These are phyloP conservation scores for Diaporthe helianthi DNA, from an alignment of 2,329 filamentous ascomycete species.

Conservation along the genomic window DNA sequence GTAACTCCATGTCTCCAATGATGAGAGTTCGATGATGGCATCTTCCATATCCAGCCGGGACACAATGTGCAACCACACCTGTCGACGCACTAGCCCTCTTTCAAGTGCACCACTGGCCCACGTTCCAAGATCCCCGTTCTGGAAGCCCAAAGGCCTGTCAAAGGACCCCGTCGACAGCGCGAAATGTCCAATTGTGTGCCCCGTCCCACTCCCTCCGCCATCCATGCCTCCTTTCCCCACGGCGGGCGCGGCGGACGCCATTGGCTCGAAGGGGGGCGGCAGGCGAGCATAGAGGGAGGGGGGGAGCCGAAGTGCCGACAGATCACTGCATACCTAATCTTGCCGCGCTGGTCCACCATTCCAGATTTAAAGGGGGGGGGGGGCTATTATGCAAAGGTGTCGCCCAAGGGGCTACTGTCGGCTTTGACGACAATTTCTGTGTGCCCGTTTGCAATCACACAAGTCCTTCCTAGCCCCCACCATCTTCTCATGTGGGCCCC, in stretches of 20 bases:
- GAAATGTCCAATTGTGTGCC: neutral
- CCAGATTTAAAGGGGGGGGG: too few species aligned
- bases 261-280: neutral
- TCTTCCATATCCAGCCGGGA: neutral
- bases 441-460: constrained; percentile 13
- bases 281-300: neutral
- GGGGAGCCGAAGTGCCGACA: neutral
- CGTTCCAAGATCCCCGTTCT: neutral
- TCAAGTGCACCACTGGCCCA: neutral
- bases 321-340: constrained; percentile 4
- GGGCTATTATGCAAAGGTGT: neutral
- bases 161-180: constrained; percentile 1
- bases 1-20: neutral
- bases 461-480: neutral
- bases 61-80: constrained; percentile 18
- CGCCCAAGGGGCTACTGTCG: constrained; percentile 20
- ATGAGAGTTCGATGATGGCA: neutral
- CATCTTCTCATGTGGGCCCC: constrained; percentile 8
- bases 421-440: neutral
- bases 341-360: constrained; percentile 5
- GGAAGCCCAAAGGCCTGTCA: neutral
- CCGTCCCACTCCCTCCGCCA: neutral
- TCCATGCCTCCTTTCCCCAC: neutral
- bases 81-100: constrained; percentile 16
- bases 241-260: neutral